phyloP scores from a whole-genome alignment of 2,329 filamentous ascomycete species.

The Microthyrium microscopicum region DNA sequence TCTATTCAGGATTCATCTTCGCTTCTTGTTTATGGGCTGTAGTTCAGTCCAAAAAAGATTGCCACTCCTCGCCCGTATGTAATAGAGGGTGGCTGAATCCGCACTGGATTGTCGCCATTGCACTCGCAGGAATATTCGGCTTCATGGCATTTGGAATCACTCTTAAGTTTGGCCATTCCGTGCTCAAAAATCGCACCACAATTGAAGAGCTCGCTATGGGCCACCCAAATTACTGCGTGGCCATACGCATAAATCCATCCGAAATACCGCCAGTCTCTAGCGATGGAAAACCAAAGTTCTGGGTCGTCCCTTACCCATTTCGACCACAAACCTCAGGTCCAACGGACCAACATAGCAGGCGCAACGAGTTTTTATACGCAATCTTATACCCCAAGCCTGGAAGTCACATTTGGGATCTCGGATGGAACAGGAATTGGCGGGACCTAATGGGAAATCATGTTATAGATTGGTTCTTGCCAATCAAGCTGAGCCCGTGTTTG shows the following conservation, averaged over 20 bases:
- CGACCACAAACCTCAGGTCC: not conserved
- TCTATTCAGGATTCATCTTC: conserved; percentile 45
- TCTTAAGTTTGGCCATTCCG: conserved; percentile 51
- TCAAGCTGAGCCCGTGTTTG: conserved; percentile 57
- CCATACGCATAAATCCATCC: not conserved
- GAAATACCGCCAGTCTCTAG: conserved; percentile 1
- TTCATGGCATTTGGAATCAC: conserved; percentile 50
- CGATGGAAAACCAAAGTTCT: conserved; percentile 1
- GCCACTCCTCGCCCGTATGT: not conserved
- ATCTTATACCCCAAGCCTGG: conserved; percentile 57
- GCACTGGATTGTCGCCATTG: not conserved
- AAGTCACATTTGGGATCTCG: conserved; percentile 77
- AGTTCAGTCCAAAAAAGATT: conserved; percentile 18
- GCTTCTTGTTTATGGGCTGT: not conserved
- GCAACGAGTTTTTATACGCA: no score
- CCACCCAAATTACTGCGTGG: not conserved
- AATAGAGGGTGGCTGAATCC: not conserved
- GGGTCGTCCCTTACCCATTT: conserved; percentile 4
- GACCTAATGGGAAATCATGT: conserved; percentile 59
- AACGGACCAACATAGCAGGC: conserved; percentile 29
- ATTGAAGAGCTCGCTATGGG: conserved; percentile 49
- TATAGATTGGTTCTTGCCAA: conserved; percentile 66
- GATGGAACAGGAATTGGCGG: conserved; percentile 50
- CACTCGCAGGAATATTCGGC: conserved; percentile 1
- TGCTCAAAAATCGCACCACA: conserved; percentile 61